phyloP scores from a whole-genome alignment of 768 basidiomycete genomes.

The Rhodotorula taiwanensis region DNA sequence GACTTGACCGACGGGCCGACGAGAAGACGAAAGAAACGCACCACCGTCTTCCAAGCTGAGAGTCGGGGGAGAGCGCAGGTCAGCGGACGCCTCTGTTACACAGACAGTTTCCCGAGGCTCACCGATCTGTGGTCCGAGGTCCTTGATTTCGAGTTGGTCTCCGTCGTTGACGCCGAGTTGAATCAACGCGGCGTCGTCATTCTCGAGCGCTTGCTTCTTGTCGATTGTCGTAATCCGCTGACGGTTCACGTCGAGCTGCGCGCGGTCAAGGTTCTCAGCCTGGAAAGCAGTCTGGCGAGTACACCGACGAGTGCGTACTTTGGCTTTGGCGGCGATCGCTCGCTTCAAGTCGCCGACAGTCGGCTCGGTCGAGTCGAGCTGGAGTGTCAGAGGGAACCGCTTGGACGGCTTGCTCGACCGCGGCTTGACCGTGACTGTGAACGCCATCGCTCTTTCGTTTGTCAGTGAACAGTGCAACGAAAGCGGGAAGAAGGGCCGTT shows the following conservation, averaged over 20 bases:
- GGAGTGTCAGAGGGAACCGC: constrained; percentile 29
- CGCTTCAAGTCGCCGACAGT: constrained; percentile 66
- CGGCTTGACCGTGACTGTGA: constrained; percentile 23
- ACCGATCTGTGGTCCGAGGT: constrained; percentile 79
- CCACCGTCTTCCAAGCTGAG: constrained; percentile 63
- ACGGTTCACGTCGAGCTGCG: constrained; percentile 10
- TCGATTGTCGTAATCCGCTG: constrained; percentile 51
- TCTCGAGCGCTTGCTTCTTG: constrained; percentile 54
- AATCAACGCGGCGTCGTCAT: constrained; percentile 58
- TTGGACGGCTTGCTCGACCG: constrained; percentile 20
- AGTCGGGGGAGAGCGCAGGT: too few species aligned
- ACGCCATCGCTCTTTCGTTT: neutral
- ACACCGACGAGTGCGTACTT: constrained; percentile 44
- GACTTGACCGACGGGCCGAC: too few species aligned
- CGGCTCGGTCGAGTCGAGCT: constrained; percentile 43
- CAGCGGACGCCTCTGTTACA: too few species aligned
- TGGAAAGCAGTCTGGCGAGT: neutral
- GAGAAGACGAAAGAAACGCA: neutral
- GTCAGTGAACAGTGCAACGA: too few species aligned
- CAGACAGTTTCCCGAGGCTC: neutral
- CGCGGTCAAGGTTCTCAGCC: too few species aligned
- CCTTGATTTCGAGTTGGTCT: constrained; percentile 70
- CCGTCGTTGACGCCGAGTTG: constrained; percentile 57
- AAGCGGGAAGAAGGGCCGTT: neutral
- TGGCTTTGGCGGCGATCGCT: constrained; percentile 56